Conservation (phyloP, 2,329 filamentous ascomycete species). For the Colletotrichum sp. region DNA sequence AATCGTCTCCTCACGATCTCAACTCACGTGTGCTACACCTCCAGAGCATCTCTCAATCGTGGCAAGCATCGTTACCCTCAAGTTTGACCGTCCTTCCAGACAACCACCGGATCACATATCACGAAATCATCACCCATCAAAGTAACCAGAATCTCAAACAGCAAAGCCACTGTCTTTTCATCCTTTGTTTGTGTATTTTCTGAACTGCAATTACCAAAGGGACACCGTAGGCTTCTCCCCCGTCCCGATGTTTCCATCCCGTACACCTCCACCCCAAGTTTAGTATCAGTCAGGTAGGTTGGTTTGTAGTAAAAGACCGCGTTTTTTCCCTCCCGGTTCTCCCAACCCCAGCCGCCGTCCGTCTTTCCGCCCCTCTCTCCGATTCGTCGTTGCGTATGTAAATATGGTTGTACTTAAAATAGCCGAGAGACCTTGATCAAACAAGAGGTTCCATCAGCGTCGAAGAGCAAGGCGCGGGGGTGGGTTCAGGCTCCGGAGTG, state of each 20-base stretch:
- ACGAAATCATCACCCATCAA: neutral
- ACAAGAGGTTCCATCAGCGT: neutral
- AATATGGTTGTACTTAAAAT: neutral
- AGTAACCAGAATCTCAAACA: neutral
- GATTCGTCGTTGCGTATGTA: neutral
- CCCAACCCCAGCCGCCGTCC: neutral
- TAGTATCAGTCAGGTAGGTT: neutral
- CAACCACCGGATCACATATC: neutral
- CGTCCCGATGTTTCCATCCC: neutral
- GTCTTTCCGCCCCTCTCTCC: neutral
- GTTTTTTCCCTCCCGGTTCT: neutral
- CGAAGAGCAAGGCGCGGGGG: neutral
- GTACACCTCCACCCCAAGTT: neutral
- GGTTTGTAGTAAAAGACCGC: conserved; percentile 3
- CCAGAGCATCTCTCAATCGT: no score
- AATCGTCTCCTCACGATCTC: no score
- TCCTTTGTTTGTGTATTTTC: conserved; percentile 21
- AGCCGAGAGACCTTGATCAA: neutral
- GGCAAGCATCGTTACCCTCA: no score
- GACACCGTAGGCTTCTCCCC: neutral
- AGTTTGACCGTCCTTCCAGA: neutral
- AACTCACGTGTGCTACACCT: no score
- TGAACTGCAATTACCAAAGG: conserved; percentile 18
- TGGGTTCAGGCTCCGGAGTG: neutral
- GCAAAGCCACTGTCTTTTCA: conserved; percentile 1